Evolutionary conservation across 164 flowering plant genomes (phyloP), one percentile per base, ranked within the genome.

Genomic region (Chimonanthus praecox): DNA sequence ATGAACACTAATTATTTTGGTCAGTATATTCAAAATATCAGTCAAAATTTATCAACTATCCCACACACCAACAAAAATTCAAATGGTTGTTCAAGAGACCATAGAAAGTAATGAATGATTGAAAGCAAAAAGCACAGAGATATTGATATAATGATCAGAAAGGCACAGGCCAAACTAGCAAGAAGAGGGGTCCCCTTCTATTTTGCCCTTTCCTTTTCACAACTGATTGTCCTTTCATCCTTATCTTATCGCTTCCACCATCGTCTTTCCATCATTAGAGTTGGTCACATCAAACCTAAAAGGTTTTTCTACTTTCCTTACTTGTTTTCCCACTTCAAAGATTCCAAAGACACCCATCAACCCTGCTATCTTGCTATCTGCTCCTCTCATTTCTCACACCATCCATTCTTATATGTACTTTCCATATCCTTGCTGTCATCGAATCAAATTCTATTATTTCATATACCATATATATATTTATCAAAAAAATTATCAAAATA

Each of bases 231-330:
- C 85, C 86, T 60, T 72, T 78, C 70, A 49, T 58, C 76, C 80
- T 84, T 77, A 79, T 83, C 82, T 79, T 79, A 79, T 86, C 87
- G 72, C 76, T 51, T 78, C 79, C 78, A 82, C 74, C 71, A 64
- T 67, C 68, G 75, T 63, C 80, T 72, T 80, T 82, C 66, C 80
- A 68, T 83, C 81, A 81, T 82, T 75, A 78, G 83, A 85, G 86
- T 81, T 83, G 80, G 86, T 87, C 90, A 87, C 87, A 85, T 85
- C 88, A 79, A 58, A 33, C 78, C 74, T 78, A 70, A 7, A 4
- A 13, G 18, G 67, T 70, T 58, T 58, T 54, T 62, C 68, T 54
- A 67, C 7, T 51, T 70, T 66, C 67, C 43, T 47, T 16, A 72
- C 51, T 15, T 61, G 60, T 63, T 62, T 48, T n/a, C 74, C 85